phyloP scores from a whole-genome alignment of 495 filamentous ascomycete genomes.

The Aspergillus bridgeri region DNA sequence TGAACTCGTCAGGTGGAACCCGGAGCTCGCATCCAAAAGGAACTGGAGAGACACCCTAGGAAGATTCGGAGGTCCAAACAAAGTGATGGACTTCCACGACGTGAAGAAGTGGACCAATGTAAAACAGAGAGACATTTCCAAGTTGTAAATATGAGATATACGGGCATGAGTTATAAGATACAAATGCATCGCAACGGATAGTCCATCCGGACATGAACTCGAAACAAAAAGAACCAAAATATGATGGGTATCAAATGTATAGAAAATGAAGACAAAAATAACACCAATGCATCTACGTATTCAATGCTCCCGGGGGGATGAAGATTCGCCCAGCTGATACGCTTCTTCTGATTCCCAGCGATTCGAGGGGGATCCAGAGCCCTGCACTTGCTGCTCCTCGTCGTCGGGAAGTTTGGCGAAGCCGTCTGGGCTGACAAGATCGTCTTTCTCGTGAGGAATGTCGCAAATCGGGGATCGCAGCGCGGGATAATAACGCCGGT shows the following conservation, averaged over 20 bases:
- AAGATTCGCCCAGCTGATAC: conserved; percentile 25
- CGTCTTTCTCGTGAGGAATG: conserved; percentile 49
- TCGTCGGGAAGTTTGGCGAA: conserved; percentile 47
- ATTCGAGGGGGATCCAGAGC: conserved; percentile 10
- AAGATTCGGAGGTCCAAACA: conserved; percentile 33
- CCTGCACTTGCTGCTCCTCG: conserved; percentile 40
- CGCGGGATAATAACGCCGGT: conserved; percentile 64
- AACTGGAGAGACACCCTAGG: conserved; percentile 40
- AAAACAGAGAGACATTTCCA: conserved; percentile 14
- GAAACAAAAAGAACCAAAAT: conserved; percentile 1
- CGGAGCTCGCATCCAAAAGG: conserved; percentile 33
- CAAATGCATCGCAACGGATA: neutral
- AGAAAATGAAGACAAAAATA: neutral
- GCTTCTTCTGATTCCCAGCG: conserved; percentile 19
- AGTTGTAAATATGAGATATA: conserved; percentile 10
- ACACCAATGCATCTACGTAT: neutral
- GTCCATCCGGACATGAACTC: no score
- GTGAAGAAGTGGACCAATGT: conserved; percentile 28
- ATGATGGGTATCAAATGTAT: neutral
- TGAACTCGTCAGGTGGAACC: conserved; percentile 37
- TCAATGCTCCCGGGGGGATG: conserved; percentile 12
- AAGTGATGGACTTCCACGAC: conserved; percentile 38
- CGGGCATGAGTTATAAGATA: neutral
- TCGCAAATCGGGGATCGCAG: conserved; percentile 50
- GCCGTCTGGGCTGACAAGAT: conserved; percentile 29